Evolutionary conservation across 2,329 filamentous ascomycete species (phyloP).

Genomic region (Spiromastix sp.): DNA sequence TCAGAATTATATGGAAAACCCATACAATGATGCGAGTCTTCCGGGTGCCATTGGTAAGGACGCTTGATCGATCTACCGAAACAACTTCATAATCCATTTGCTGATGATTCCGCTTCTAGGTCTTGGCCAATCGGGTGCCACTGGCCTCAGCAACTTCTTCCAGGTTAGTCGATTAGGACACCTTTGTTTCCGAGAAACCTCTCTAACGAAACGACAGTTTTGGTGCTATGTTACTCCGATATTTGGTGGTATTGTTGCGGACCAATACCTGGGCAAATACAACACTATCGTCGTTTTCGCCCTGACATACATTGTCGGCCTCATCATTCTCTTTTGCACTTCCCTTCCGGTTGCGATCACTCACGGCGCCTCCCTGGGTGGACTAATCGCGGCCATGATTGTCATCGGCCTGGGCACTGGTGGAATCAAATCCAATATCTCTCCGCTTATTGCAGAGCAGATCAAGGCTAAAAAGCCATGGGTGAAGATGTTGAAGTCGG

Average conservation of each 20-base stretch:
- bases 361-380: conserved; percentile 40
- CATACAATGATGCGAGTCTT: conserved; percentile 26
- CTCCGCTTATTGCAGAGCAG: conserved; percentile 54
- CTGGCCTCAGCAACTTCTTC: conserved; percentile 43
- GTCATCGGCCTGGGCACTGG: conserved; percentile 58
- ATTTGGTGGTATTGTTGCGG: conserved; percentile 47
- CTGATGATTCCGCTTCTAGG: conserved; percentile 8
- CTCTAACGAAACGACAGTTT: conserved; percentile 21
- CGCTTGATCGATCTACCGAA: not conserved
- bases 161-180: conserved; percentile 16
- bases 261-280: conserved; percentile 51
- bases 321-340: conserved; percentile 45
- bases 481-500: conserved; percentile 32
- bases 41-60: conserved; percentile 26
- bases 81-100: not conserved
- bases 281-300: conserved; percentile 49
- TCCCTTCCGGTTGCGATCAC: conserved; percentile 43
- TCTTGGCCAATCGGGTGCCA: conserved; percentile 33
- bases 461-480: conserved; percentile 47
- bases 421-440: conserved; percentile 56
- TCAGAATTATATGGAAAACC: conserved; percentile 43
- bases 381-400: conserved; percentile 47
- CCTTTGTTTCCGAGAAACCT: not conserved
- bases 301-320: conserved; percentile 47
- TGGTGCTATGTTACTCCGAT: conserved; percentile 49